Evolutionary conservation across 208 protist species (phyloP), one percentile per base, ranked within the genome.

Genomic region (Zelonia costaricensis): DNA sequence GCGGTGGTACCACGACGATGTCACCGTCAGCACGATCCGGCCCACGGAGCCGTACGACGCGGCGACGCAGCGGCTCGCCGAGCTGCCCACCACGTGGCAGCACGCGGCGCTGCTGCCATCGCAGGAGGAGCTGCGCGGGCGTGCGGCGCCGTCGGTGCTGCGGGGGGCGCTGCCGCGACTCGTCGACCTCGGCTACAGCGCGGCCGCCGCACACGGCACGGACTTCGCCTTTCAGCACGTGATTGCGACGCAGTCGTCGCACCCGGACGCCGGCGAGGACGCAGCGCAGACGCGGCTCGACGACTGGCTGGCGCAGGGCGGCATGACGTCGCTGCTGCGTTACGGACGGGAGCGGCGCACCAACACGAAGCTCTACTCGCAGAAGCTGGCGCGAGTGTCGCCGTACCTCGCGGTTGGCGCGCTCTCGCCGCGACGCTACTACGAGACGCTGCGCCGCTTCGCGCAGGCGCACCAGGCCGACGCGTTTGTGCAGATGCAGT

Each of bases 1-100:
- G 75, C 82, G 91, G 4, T 92, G 86, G 84, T 94, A 90, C 70
- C 88, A 94, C 62, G 91, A 96, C 60, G 88, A 93, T 48, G 81
- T 92, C 27, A 91, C 77, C 10, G 53, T 76, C 15, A 80, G 79
- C n/a, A 74, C 62, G 23, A 92, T 94, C 44, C 91, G 91, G 28
- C 91, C 79, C 4, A 94, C 88, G 9, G 46, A 43, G 30, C 80
- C 84, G 44, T 96, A 91, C 73, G 75, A 94, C 63, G 22, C 10
- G n/a, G 31, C 63, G 15, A 83, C 81, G 18, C 63, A 39, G 23
- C 66, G 61, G n/a, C 57, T 90, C 15, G 39, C 49, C 0, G 25
- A n/a, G 8, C 60, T 88, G 25, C 74, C 81, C 16, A 33, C 45
- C 3, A 54, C 65, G 43, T 71, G 28, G 54, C 55, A 69, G 52